These are phyloP conservation scores for Venturia carpophila DNA, from an alignment of 2,329 filamentous ascomycete species.

Conservation along the genomic window DNA sequence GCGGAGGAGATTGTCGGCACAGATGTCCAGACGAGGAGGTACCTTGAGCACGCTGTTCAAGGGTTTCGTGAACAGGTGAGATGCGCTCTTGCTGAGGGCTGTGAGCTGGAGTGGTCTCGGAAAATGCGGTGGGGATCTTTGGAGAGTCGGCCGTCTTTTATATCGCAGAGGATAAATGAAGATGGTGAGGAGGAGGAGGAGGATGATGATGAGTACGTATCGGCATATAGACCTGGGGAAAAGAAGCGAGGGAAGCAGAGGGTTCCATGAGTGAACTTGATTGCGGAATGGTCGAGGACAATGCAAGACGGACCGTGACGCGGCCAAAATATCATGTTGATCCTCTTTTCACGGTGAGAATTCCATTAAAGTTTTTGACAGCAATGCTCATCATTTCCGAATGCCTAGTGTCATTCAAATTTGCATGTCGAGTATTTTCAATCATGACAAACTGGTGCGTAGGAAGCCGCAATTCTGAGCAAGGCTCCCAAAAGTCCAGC, in stretches of 20 bases:
- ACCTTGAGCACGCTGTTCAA: background rate
- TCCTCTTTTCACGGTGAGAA: too few relatives aligned
- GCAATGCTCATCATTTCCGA: too few relatives aligned
- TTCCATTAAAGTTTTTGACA: too few relatives aligned
- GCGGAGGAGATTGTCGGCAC: slow-evolving; percentile 1
- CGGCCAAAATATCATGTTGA: too few relatives aligned
- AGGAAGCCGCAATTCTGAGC: background rate
- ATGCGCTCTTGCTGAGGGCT: background rate
- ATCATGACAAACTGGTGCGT: too few relatives aligned
- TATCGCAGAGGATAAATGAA: background rate
- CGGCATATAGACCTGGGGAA: background rate
- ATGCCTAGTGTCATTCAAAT: too few relatives aligned
- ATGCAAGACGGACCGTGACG: background rate
- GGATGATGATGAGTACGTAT: background rate
- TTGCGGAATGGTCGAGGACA: background rate
- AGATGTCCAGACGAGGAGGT: background rate
- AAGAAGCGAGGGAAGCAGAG: background rate
- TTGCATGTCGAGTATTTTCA: too few relatives aligned
- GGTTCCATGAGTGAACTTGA: background rate
- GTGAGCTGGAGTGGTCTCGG: background rate
- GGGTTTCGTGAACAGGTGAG: background rate
- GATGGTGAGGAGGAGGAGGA: too few relatives aligned
- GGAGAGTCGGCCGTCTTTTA: background rate
- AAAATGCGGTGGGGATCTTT: background rate
- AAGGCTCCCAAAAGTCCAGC: background rate